phyloP scores from a whole-genome alignment of 2,329 filamentous ascomycete genomes.

The Rhinocladiella similis region DNA sequence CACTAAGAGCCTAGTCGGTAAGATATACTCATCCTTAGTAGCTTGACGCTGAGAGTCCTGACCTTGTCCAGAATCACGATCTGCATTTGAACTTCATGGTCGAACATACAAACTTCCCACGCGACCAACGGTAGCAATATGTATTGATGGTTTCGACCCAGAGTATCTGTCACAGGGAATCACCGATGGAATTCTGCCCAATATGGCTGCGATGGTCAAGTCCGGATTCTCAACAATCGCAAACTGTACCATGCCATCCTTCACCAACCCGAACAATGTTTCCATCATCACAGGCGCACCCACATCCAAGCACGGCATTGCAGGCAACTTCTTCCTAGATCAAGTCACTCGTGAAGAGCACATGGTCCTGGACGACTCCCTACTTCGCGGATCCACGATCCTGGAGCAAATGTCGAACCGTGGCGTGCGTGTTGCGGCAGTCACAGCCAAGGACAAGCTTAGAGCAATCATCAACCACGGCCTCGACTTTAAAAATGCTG shows the following conservation, averaged over 20 bases:
- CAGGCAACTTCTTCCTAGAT: slow-evolving; percentile 48
- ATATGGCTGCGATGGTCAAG: slow-evolving; percentile 34
- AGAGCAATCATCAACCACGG: slow-evolving; percentile 43
- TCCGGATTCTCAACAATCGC: slow-evolving; percentile 43
- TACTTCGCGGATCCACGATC: slow-evolving; percentile 45
- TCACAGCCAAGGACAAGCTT: slow-evolving; percentile 49
- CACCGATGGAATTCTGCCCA: slow-evolving; percentile 38
- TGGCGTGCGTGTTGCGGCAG: slow-evolving; percentile 44
- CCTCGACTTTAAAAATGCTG: slow-evolving; percentile 24
- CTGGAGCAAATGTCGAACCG: slow-evolving; percentile 41
- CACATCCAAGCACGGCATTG: slow-evolving; percentile 42
- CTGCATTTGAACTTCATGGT: slow-evolving; percentile 32
- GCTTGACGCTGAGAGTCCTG: too few relatives aligned
- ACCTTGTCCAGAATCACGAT: slow-evolving; percentile 21
- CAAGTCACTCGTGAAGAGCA: slow-evolving; percentile 39
- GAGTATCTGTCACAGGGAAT: slow-evolving; percentile 41
- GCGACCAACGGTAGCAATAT: slow-evolving; percentile 43
- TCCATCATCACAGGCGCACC: slow-evolving; percentile 48
- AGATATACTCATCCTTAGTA: too few relatives aligned
- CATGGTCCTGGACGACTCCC: slow-evolving; percentile 44
- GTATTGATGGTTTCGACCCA: slow-evolving; percentile 48
- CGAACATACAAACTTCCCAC: slow-evolving; percentile 36
- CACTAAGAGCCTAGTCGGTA: slow-evolving; percentile 23
- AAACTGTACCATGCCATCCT: slow-evolving; percentile 44
- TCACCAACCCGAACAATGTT: slow-evolving; percentile 49